phyloP scores from a whole-genome alignment of 1,284 basidiomycete species.

The Gymnopus androsaceus region DNA sequence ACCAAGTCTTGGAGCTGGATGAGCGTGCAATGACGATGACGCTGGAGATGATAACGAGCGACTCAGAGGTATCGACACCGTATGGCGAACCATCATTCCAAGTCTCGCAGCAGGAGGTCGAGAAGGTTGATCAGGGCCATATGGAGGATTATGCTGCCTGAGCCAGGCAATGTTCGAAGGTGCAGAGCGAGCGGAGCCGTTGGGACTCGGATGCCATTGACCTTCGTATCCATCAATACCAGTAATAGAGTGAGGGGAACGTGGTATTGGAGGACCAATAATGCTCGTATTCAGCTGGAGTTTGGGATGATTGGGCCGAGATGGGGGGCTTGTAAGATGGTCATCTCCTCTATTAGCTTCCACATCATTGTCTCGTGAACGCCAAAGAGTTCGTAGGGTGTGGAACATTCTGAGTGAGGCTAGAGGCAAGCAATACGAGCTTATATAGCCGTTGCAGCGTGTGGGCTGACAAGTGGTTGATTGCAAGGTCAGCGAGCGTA shows the following conservation, averaged over 20 bases:
- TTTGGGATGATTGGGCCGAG: constrained; percentile 1
- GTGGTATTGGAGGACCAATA: constrained; percentile 38
- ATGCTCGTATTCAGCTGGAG: constrained; percentile 23
- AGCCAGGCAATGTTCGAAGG: constrained; percentile 43
- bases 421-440: neutral
- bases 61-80: constrained; percentile 12
- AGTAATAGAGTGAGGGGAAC: constrained; percentile 33
- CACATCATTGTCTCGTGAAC: constrained; percentile 1
- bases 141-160: constrained; percentile 20
- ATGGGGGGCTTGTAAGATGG: neutral
- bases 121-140: constrained; percentile 19
- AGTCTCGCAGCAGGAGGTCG: constrained; percentile 21
- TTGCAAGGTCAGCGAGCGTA: neutral
- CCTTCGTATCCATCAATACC: constrained; percentile 27
- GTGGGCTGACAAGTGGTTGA: neutral
- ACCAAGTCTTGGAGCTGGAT: constrained; percentile 21
- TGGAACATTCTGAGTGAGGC: neutral
- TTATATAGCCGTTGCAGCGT: constrained; percentile 9
- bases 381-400: neutral
- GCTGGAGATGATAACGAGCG: constrained; percentile 27
- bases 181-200: constrained; percentile 24
- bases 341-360: neutral
- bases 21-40: constrained; percentile 19
- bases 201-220: constrained; percentile 17
- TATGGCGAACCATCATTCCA: constrained; percentile 6